phyloP scores from a whole-genome alignment of 192 early-diverging fungal genomes.

The Rhizophlyctis rosea region DNA sequence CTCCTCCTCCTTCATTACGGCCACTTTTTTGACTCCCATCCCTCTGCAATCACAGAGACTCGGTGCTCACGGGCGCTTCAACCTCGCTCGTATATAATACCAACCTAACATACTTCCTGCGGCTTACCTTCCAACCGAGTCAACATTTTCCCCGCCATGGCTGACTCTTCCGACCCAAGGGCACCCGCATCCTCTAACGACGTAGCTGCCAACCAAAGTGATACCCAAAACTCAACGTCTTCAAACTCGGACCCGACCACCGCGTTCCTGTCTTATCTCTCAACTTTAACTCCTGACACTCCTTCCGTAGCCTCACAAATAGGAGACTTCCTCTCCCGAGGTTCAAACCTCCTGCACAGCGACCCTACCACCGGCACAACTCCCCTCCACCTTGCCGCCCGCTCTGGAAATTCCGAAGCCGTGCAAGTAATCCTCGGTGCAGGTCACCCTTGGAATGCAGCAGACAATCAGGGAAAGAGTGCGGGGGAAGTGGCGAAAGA shows the following conservation, averaged over 20 bases:
- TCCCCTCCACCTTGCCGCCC: constrained; percentile 21
- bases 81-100: too few relatives aligned
- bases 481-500: constrained; percentile 81
- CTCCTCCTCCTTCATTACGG: too few relatives aligned
- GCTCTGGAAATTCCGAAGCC: constrained; percentile 17
- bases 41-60: too few relatives aligned
- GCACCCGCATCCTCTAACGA: too few relatives aligned
- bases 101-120: too few relatives aligned
- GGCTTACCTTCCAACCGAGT: too few relatives aligned
- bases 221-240: too few relatives aligned
- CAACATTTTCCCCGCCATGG: too few relatives aligned
- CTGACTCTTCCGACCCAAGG: too few relatives aligned
- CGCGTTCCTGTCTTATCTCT: constrained; percentile 7
- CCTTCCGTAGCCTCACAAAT: background rate
- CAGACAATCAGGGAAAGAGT: constrained; percentile 70
- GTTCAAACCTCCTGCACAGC: constrained; percentile 6
- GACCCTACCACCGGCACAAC: constrained; percentile 15
- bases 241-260: background rate
- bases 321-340: background rate
- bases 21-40: too few relatives aligned
- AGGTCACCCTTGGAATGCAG: constrained; percentile 81
- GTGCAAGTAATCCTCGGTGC: constrained; percentile 17
- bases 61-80: too few relatives aligned
- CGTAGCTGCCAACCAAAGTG: too few relatives aligned
- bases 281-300: constrained; percentile 6